Evolutionary conservation across 2,329 filamentous ascomycete species (phyloP), one percentile per base, ranked within the genome.

Genomic region (Botrytis galanthina): DNA sequence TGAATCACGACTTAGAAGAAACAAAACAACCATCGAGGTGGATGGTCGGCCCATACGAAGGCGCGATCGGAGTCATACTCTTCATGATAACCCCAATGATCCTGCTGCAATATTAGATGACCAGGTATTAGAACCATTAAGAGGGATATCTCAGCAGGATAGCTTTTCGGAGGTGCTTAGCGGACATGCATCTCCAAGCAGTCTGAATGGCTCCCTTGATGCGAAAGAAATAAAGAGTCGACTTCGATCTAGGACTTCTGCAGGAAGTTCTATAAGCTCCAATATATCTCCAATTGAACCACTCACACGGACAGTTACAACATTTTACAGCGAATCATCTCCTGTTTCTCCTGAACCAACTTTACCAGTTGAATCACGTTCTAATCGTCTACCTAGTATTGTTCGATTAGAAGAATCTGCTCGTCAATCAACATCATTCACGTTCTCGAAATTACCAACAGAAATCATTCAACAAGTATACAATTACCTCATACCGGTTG

Each of bases 381-480:
- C 63, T 18, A 46, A 64, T 69, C 42, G 59, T 16, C 14, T 73
- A 35, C 70, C 73, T 20, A 70, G 73, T 35, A 63, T 75, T 29
- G 48, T 66, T 32, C 72, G 71, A 46, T 63, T 75, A 18, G 75
- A 77, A 71, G 72, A 74, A 60, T 32, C 75, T 14, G 70, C 75
- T 70, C 69, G 70, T 20, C 75, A 73, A 51, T 75, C 75, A 22
- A 74, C 75, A 16, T 71, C 71, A 32, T 57, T 46, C 61, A 63
- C 48, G 20, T 42, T 73, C 60, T 68, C 75, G 26, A 48, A 70
- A n/a, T 64, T 81, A 37, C 79, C 75, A 29, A 82, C 80, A 20
- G 84, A 85, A 74, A 82, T 83, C 10, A 64, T 84, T 2, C 80
- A 83, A 29, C 77, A 82, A 9, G 80, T 85, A 18, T 83, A 82